Base-by-base conservation (phyloP, 495 filamentous ascomycete species). In the Corynascus novoguineensis region DNA sequence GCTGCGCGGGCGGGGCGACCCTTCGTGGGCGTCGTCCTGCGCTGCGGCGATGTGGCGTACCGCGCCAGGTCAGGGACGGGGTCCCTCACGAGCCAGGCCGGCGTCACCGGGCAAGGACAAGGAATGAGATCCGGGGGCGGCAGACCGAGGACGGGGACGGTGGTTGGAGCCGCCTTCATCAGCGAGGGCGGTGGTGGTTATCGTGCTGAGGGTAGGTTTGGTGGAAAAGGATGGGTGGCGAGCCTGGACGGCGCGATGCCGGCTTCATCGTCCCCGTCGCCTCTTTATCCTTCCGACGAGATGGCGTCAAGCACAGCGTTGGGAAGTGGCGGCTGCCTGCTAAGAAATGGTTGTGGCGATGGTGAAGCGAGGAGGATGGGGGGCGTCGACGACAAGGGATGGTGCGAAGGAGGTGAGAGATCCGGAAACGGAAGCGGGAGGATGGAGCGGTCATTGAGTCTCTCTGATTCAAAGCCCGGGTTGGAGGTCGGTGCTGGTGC, bases 11-110 rank as follows among this genome's bases (percentile, higher is more conserved):
- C 57, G n/a, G 59, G 63, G 12, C 37, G 67, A 10, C 17, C 52
- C 5, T 66, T 70, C 32, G 58, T 66, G 0, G 49, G 54, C 3
- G 53, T 68, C 15, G 50, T 28, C 11, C 28, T 70, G 28, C 47
- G 53, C 5, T 64, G 67, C 40, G 58, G n/a, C n/a, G n/a, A n/a
- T n/a, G n/a, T n/a, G n/a, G n/a, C n/a, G n/a, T n/a, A n/a, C n/a
- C n/a, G n/a, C n/a, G n/a, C n/a, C n/a, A n/a, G n/a, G n/a, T n/a
- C n/a, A n/a, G n/a, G n/a, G n/a, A n/a, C n/a, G n/a, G n/a, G n/a
- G n/a, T n/a, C n/a, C n/a, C n/a, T n/a, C n/a, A n/a, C n/a, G n/a
- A n/a, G n/a, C n/a, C n/a, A n/a, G n/a, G n/a, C n/a, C n/a, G n/a
- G n/a, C n/a, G n/a, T n/a, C n/a, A n/a, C n/a, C n/a, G n/a, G n/a